phyloP scores from a whole-genome alignment of 306 rosid genomes.

The Trifolium fragiferum region DNA sequence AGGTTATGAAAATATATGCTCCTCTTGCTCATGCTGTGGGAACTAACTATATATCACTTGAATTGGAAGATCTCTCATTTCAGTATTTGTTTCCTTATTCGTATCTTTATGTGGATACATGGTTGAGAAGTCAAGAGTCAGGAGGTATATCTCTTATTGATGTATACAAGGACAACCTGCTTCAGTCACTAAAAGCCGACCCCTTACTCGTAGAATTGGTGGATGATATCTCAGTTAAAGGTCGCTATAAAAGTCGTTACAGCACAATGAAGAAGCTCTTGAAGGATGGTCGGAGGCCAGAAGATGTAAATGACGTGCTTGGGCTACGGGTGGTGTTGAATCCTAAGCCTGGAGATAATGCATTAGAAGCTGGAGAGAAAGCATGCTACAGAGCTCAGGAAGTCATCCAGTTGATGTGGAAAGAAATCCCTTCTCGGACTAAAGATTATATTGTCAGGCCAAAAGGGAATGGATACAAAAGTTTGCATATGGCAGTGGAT shows the following conservation, averaged over 20 bases:
- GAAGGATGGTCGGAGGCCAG: conserved; percentile 85
- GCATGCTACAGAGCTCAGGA: conserved; percentile 79
- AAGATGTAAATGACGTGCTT: conserved; percentile 79
- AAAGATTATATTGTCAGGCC: conserved; percentile 90
- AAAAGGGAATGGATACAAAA: conserved; percentile 83
- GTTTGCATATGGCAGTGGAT: conserved; percentile 92
- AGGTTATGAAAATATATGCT: conserved; percentile 77
- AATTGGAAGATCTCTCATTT: conserved; percentile 86
- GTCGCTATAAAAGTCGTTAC: conserved; percentile 84
- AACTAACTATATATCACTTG: conserved; percentile 65
- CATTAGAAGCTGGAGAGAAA: conserved; percentile 60
- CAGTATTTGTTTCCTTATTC: conserved; percentile 83
- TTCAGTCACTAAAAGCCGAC: conserved; percentile 57
- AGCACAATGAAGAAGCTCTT: conserved; percentile 94
- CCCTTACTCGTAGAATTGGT: conserved; percentile 53
- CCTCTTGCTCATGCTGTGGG: conserved; percentile 93
- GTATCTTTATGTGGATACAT: conserved; percentile 71
- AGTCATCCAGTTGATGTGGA: conserved; percentile 72
- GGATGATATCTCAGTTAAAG: conserved; percentile 62
- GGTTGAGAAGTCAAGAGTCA: conserved; percentile 73
- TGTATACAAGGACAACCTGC: conserved; percentile 60
- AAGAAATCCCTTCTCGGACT: conserved; percentile 72
- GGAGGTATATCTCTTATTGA: conserved; percentile 67
- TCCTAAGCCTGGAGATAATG: conserved; percentile 54
- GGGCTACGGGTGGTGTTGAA: conserved; percentile 81